These are phyloP conservation scores for Zea luxurians DNA, from an alignment of 176 grass and related monocot species.

Conservation along the genomic window DNA sequence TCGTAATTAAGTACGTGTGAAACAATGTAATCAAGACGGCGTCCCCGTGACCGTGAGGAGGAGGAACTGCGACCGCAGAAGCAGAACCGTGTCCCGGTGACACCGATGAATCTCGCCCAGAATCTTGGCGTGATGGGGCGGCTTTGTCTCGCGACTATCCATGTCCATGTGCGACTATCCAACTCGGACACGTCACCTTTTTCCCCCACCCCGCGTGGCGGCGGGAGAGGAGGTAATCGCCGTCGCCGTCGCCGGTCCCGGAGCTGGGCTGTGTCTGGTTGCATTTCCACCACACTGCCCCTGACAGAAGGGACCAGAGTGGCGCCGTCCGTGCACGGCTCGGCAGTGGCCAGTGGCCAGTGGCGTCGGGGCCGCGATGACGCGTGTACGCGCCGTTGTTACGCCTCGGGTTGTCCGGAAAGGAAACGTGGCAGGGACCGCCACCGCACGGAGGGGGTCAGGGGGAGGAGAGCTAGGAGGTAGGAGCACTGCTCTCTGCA, in stretches of 20 bases:
- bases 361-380: not conserved
- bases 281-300: accelerated
- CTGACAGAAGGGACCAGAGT: accelerated
- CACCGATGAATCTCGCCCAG: constrained; percentile 26
- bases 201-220: not conserved
- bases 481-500: not conserved
- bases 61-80: too few relatives aligned
- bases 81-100: not conserved
- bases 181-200: constrained; percentile 21
- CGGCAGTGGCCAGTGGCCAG: not conserved
- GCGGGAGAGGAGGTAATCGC: not conserved
- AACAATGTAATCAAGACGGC: not conserved
- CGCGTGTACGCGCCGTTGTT: not conserved
- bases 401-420: constrained; percentile 7
- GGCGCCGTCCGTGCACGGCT: not conserved
- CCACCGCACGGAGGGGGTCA: not conserved
- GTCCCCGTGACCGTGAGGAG: not conserved
- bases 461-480: not conserved
- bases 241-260: too few relatives aligned
- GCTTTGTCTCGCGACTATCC: not conserved
- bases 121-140: constrained; percentile 1
- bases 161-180: not conserved
- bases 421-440: constrained; percentile 28
- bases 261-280: too few relatives aligned
- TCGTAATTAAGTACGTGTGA: too few relatives aligned